Evolutionary conservation across 768 basidiomycete genomes (phyloP).

Genomic region (Pleurotus pulmonarius): DNA sequence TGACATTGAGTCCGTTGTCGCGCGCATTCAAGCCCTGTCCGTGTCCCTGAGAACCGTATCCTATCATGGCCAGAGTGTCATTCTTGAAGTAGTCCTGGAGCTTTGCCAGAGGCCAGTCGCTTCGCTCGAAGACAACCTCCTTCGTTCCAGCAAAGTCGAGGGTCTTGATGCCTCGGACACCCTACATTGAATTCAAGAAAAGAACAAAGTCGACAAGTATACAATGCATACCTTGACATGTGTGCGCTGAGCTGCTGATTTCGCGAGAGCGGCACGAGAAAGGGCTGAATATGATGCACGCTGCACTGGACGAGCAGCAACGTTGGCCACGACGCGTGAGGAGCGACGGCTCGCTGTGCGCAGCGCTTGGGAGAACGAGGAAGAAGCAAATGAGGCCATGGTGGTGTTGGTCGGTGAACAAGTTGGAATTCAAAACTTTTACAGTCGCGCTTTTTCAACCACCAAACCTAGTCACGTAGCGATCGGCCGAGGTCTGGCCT

Average conservation of each 20-base stretch:
- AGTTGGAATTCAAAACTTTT: conserved; percentile 12
- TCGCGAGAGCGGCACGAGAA: conserved; percentile 41
- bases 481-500: conserved; percentile 19
- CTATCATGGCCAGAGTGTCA: conserved; percentile 98
- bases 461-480: conserved; percentile 7
- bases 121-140: conserved; percentile 92
- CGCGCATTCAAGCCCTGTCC: conserved; percentile 98
- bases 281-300: conserved; percentile 70
- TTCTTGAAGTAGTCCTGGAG: conserved; percentile 99
- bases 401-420: conserved; percentile 29
- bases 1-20: conserved; percentile 98
- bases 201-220: conserved; percentile 9
- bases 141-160: conserved; percentile 95
- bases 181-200: conserved; percentile 27
- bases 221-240: conserved; percentile 28
- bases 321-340: conserved; percentile 43
- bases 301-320: conserved; percentile 38
- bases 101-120: conserved; percentile 97
- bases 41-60: conserved; percentile 98
- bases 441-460: conserved; percentile 14
- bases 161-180: conserved; percentile 83
- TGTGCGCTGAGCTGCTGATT: conserved; percentile 28
- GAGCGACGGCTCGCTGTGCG: conserved; percentile 66
- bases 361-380: conserved; percentile 54
- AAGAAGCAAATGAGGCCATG: conserved; percentile 65